Base-by-base conservation (phyloP, 78 protist genomes). In the Mantamonas sphyraenae region DNA sequence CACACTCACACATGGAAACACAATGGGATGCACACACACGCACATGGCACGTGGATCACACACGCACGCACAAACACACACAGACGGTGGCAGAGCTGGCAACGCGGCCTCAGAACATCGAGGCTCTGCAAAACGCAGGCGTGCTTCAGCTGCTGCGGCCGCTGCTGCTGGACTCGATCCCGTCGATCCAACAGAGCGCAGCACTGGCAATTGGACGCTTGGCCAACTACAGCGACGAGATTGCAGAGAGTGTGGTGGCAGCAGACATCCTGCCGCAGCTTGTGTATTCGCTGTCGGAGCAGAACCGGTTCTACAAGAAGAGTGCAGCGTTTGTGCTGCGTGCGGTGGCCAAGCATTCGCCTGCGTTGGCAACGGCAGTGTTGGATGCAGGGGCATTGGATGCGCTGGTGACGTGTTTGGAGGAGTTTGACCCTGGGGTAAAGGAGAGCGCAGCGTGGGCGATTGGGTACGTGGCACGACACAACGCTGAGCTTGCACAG, bases 381-480 rank as follows among this genome's bases (percentile, higher is more conserved):
- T 91, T 88, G 17, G 93, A 92, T 55, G 2, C 78, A 9, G 88
- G 87, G n/a, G 89, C 97, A 7, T 68, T 88, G 17, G 90, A 82
- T 7, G 77, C 89, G 42, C 79, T 92, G 16, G 91, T 87, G 35
- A 63, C 50, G 0, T 88, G 93, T 74, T 83, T 92, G 34, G 86
- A 81, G 57, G 93, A 88, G 73, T 88, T 92, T 64, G 97, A 92
- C 64, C 93, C 97, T 22, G 86, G 88, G 0, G 91, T 87, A 71
- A 88, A 88, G 79, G 97, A 92, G 79, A 67, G 86, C 12, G 97
- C 97, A 0, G 87, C 88, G 1, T 92, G 91, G 91, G 97, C 97
- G 3, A 65, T 92, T 24, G 91, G 92, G 12, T 83, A 86, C 88
- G 84, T 92, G 37, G 97, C 97, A 10, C 60, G 90, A 0, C 93